Evolutionary conservation across 768 basidiomycete species (phyloP), one percentile per base, ranked within the genome.

Genomic region (Peribolospora kevripleyi): DNA sequence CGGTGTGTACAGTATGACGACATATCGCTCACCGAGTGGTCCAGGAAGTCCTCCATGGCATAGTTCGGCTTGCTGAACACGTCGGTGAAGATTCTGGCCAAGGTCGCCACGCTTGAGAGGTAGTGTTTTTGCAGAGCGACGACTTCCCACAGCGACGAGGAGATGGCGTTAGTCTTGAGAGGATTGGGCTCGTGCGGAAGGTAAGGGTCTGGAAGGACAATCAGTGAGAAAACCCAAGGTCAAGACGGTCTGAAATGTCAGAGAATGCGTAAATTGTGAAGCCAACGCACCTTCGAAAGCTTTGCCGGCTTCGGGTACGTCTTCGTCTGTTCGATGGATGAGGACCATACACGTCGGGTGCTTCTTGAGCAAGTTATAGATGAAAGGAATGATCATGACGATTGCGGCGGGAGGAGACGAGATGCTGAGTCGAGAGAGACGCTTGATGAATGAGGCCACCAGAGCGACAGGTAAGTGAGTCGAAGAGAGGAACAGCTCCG

Each of bases 381-480:
- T 79, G 69, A 97, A 84, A 2, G 93, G 88, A 47, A 98, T 77
- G 62, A 84, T 71, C 73, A 88, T 81, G 55, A 98, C 74, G 40
- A 93, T 79, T 0, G 83, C 90, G 10, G 88, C 79, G 6, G 93
- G 90, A 0, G 90, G 84, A 0, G 90, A 86, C 40, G 72, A 70
- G 8, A 97, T 73, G 6, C 86, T 81, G 3, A 97, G 73, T 9
- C 84, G 77, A 3, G 87, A 76, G 40, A 98, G 74, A 5, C 85
- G 79, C 67, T 97, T 97, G 63, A 93, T 72, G 67, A 97, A 97
- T 0, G 91, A 87, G 6, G 91, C 91, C 36, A 97, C 74, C n/a
- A 97, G 74, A 2, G 81, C 76, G 1, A 84, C 77, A 3, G 93
- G 87, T 10, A 98, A 72, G 68, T 90, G 86, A 4, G 85, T 82